Evolutionary conservation across 371 early-diverging fungal genomes (phyloP).

Genomic region (Amoeboradix gromovi): DNA sequence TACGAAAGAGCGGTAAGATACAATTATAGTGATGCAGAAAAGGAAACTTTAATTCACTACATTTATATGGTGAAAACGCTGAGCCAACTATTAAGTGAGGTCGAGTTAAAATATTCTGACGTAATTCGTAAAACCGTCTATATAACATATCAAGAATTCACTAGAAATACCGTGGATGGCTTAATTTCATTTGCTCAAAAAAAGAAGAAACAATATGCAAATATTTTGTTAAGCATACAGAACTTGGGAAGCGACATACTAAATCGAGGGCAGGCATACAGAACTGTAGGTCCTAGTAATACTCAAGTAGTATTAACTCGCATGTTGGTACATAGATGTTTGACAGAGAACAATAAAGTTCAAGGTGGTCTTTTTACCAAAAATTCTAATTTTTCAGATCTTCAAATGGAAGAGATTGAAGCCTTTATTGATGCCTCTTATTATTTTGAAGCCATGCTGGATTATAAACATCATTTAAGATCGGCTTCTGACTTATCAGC

Average conservation of each 20-base stretch:
- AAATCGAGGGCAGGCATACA: too few relatives aligned
- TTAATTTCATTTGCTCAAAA: conserved; percentile 8
- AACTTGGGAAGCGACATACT: too few relatives aligned
- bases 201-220: conserved; percentile 11
- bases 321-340: too few relatives aligned
- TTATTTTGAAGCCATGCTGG: not conserved
- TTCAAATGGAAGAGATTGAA: not conserved
- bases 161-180: conserved; percentile 6
- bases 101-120: not conserved
- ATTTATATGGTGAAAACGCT: conserved; percentile 15
- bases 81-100: not conserved
- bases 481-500: conserved; percentile 12
- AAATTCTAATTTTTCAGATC: too few relatives aligned
- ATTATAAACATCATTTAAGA: conserved; percentile 7
- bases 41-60: conserved; percentile 10
- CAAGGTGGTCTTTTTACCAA: too few relatives aligned
- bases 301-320: too few relatives aligned
- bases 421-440: not conserved
- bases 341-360: too few relatives aligned
- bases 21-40: conserved; percentile 14
- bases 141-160: conserved; percentile 10
- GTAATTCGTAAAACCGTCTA: conserved; percentile 5
- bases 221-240: too few relatives aligned
- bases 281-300: too few relatives aligned
- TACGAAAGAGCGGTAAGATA: conserved; percentile 10